Evolutionary conservation across 192 early-diverging fungal genomes (phyloP), one percentile per base, ranked within the genome.

Genomic region (Umbelopsis sp.): DNA sequence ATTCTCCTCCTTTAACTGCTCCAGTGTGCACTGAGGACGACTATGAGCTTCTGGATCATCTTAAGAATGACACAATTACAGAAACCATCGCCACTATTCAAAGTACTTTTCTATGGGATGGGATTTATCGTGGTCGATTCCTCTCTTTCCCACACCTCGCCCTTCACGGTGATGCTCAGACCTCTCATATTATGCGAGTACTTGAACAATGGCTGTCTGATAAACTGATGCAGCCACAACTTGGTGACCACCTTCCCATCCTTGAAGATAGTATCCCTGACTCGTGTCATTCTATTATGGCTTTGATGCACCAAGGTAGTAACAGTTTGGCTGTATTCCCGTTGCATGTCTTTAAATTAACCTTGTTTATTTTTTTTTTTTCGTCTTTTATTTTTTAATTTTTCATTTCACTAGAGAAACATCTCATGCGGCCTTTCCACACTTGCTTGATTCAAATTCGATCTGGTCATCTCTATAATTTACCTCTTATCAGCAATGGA

Each of bases 111-210:
- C 20, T 62, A 17, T 62, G 56, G 56, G 56, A 62, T 34, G 56
- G 56, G 10, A 62, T 62, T 20, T 62, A 31, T 20, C 56, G 56
- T 62, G 56, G 56, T 17, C 31, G 56, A 4, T 62, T 62, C 56
- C 29, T 62, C 14, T 62, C 56, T 29, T 62, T 80, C 38, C 79
- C 79, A 24, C 75, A 80, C 43, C 41, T 80, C 17, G 79, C 79
- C 17, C 76, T 75, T 9, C 79, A 80, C 72, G 79, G 79, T n/a
- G 76, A 74, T 52, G 75, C 79, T 25, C 73, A 80, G 66, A 80
- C 79, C 6, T 74, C 76, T 24, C 36, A 56, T 5, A 69, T 80
- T 11, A 77, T 75, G 45, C 69, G 79, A n/a, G 36, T 80, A 1
- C 66, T 80, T 2, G 79, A 80, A 41, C 12, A 45, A 12, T 80